Base-by-base conservation (phyloP, 164 flowering plant genomes). In the Kalanchoe fedtschenkoi region DNA sequence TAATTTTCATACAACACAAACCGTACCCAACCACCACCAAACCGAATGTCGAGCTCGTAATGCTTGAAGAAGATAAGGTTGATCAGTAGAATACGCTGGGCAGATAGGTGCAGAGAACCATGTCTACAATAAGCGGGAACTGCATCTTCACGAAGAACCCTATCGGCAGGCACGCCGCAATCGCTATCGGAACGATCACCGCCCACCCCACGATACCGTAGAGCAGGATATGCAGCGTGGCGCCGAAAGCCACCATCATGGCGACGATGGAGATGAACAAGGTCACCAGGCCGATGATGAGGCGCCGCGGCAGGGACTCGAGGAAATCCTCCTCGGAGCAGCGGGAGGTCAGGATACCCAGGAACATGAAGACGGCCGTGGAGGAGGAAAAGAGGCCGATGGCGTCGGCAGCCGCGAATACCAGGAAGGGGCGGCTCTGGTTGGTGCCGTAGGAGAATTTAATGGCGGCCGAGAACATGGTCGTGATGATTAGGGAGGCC, bases 201-300 rank as follows among this genome's bases (percentile, higher is more conserved):
- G 24, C 11, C 39, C 61, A 17, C n/a, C 38, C 38, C 38, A 4
- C 39, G 3, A 33, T 58, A 0, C 17, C 22, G 61, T 29, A 6
- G 11, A 56, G 58, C 19, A 32, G 24, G 1, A 68, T 34, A 33
- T 35, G 64, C 33, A 63, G 34, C 5, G 68, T 37, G 17, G 75
- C 64, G 34, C 62, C 24, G 16, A 72, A 72, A 7, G 75, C 69
- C 10, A 66, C 61, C 43, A 72, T 28, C 75, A 72, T 69, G 57
- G 67, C 19, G 1, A 41, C 60, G 13, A 69, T 55, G 14, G 76
- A 73, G 30, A 73, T 34, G 61, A 73, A 73, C 6, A 73, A 69
- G 29, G 73, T 29, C 5, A 63, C 24, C 11, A 72, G 66, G 13
- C 72, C 75, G 2, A 44, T 44, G 51, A 62, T 33, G 38, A 58